Evolutionary conservation across 805 yeast species (phyloP).

Genomic region (Candida pseudofarinosa): DNA sequence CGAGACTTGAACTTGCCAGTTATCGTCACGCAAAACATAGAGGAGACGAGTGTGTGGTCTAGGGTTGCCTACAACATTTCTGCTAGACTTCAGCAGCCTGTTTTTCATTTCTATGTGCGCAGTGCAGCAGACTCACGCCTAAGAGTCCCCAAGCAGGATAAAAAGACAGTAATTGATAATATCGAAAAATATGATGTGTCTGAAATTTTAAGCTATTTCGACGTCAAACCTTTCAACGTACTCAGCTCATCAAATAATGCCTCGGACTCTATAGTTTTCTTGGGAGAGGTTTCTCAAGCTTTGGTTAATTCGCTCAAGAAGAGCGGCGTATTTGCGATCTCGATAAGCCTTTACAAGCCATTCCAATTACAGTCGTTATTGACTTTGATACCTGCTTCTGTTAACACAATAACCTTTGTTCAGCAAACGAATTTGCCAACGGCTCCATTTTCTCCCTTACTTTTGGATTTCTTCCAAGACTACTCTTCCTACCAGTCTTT

Average conservation of each 20-base stretch:
- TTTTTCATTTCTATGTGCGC: constrained; percentile 64
- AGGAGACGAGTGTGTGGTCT: constrained; percentile 52
- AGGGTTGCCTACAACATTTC: constrained; percentile 59
- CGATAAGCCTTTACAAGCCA: constrained; percentile 69
- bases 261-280: constrained; percentile 51
- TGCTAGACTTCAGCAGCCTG: constrained; percentile 46
- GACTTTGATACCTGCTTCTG: constrained; percentile 48
- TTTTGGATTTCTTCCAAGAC: constrained; percentile 70
- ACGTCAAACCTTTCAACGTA: constrained; percentile 26
- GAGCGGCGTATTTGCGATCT: constrained; percentile 44
- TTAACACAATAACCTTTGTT: constrained; percentile 54
- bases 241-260: constrained; percentile 34
- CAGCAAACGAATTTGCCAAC: constrained; percentile 48
- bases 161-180: constrained; percentile 12
- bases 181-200: constrained; percentile 15
- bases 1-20: constrained; percentile 65
- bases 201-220: constrained; percentile 20
- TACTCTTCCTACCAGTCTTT: constrained; percentile 43
- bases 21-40: constrained; percentile 59
- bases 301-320: constrained; percentile 37
- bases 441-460: constrained; percentile 58
- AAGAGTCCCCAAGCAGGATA: constrained; percentile 5
- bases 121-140: constrained; percentile 11
- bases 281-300: constrained; percentile 54
- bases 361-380: constrained; percentile 55